These are phyloP conservation scores for Acanthamoeba royreba DNA, from an alignment of 208 protist species.

Conservation along the genomic window DNA sequence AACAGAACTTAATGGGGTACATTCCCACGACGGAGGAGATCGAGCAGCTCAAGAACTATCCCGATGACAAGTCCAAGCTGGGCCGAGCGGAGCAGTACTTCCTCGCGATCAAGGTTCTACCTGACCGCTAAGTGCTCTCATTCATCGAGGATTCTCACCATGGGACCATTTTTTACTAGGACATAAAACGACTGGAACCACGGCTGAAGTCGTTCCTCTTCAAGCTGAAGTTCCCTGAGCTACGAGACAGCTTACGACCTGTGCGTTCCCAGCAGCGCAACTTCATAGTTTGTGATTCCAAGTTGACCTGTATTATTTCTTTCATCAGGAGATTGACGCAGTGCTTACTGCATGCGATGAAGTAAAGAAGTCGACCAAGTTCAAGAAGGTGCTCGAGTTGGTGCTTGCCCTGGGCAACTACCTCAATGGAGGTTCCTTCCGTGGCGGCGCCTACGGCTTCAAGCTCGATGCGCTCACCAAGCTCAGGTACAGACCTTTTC, in stretches of 20 bases:
- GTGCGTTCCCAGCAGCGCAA: not conserved
- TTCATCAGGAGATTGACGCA: not conserved
- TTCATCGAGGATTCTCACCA: too few relatives aligned
- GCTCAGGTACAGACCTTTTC: not conserved
- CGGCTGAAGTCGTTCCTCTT: not conserved
- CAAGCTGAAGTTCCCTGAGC: not conserved
- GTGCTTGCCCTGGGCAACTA: constrained; percentile 29
- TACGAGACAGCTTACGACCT: not conserved
- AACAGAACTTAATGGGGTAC: not conserved
- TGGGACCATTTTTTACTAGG: not conserved
- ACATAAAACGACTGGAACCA: not conserved
- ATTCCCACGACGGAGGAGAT: not conserved
- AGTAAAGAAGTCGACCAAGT: not conserved
- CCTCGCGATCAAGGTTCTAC: not conserved
- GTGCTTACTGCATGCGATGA: not conserved
- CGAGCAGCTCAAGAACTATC: not conserved
- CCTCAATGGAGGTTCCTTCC: constrained; percentile 27
- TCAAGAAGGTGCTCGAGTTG: not conserved
- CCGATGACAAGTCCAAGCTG: not conserved
- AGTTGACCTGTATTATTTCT: not conserved
- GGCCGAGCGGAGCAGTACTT: constrained; percentile 33
- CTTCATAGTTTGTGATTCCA: too few relatives aligned
- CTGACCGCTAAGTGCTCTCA: too few relatives aligned
- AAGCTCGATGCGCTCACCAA: constrained; percentile 50
- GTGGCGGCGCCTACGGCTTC: constrained; percentile 56